Evolutionary conservation across 1,284 basidiomycete species (phyloP), one percentile per base, ranked within the genome.

Genomic region (Malassezia japonica): DNA sequence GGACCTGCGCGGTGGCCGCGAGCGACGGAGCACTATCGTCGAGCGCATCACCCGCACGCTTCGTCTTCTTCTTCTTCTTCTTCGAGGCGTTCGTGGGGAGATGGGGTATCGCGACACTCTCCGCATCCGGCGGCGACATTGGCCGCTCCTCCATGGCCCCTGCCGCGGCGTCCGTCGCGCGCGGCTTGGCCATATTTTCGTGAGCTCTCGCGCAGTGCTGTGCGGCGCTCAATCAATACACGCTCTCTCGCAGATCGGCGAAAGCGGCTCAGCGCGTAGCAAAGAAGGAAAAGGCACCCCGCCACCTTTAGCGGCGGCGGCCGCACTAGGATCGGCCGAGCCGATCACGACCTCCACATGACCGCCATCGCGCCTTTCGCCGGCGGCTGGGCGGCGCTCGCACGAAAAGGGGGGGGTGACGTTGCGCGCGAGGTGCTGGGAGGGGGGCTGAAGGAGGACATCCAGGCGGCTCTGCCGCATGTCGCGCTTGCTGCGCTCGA

Each of bases 1-100:
- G 69, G 2, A 66, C 67, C 53, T 68, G 64, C 9, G 64, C 63
- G 34, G 65, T 54, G 9, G 68, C 63, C 6, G 61, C 60, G 18
- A 60, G 56, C 35, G 61, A 29, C 36, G 46, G 34, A 7, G 46
- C 46, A 16, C 21, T 23, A 32, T 41, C 38, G 33, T 51, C 46
- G 13, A 42, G 18, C 7, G 34, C 15, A 4, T 15, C 35, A 3
- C n/a, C n/a, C 21, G 33, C 20, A 18, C 24, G 33, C 27, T 36
- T 40, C 23, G 49, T 31, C 27, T 48, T 41, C n/a, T 33, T 28
- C 36, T 47, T 48, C 37, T 53, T 53, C 46, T 53, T 53, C 33
- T 54, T 54, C 29, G 43, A 25, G 12, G 31, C 23, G 33, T 7
- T n/a, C 27, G 29, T 7, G 18, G 28, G 27, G 35, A n/a, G 21